Percentiles rank a stretch among this genome's conserved stretches.
phyloP scores from a whole-genome alignment of 1,284 basidiomycete species.

The Trametes polyzona region DNA sequence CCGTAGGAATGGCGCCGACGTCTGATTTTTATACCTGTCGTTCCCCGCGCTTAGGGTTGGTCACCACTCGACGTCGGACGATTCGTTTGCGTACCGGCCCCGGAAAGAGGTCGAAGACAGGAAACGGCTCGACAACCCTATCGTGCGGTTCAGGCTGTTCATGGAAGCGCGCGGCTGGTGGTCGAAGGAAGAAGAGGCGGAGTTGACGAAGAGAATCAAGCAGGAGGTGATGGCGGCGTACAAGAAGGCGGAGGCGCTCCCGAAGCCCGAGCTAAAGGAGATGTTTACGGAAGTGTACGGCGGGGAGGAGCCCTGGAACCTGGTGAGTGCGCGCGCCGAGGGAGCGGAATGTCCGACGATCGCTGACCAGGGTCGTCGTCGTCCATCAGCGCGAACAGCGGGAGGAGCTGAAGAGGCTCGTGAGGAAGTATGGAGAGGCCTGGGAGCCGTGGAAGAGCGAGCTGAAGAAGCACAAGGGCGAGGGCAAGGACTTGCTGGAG shows the following conservation, averaged over 20 bases:
- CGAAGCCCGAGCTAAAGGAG: constrained; percentile 72
- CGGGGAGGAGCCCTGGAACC: constrained; percentile 83
- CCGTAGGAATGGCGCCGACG: neutral
- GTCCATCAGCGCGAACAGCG: constrained; percentile 88
- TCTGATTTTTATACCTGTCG: constrained; percentile 6
- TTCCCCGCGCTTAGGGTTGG: constrained; percentile 60
- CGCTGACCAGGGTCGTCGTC: constrained; percentile 16
- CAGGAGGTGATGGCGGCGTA: constrained; percentile 80
- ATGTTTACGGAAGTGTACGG: constrained; percentile 91
- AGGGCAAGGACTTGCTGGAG: constrained; percentile 67
- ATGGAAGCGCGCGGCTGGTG: constrained; percentile 89
- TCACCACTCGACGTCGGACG: constrained; percentile 96
- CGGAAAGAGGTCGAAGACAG: constrained; percentile 86
- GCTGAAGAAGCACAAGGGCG: constrained; percentile 79
- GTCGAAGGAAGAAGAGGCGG: constrained; percentile 76
- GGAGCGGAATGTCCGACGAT: neutral
- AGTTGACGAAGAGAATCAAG: constrained; percentile 71
- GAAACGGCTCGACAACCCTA: constrained; percentile 88
- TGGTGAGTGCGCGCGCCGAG: constrained; percentile 55
- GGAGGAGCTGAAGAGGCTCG: constrained; percentile 72
- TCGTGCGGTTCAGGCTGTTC: constrained; percentile 83
- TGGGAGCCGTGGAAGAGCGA: constrained; percentile 89
- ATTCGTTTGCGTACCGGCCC: constrained; percentile 89
- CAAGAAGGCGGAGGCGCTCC: constrained; percentile 75
- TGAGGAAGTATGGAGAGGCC: constrained; percentile 82